Evolutionary conservation across 164 flowering plant species (phyloP).

Genomic region (Umbilicus rupestris): DNA sequence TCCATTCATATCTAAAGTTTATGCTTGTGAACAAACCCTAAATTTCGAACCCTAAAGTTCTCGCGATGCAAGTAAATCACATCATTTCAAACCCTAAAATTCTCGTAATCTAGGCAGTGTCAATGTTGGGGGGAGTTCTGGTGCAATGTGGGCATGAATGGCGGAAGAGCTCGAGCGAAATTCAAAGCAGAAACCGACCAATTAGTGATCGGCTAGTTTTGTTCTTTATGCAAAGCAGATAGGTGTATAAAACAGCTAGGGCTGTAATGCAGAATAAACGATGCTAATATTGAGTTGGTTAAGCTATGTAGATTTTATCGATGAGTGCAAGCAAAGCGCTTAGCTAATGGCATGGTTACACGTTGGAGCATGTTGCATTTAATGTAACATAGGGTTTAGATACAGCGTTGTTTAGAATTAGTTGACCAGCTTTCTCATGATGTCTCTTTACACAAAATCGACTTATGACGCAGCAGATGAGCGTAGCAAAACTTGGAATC

Average conservation of each 20-base stretch:
- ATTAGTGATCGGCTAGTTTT: neutral
- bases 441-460: too few species aligned
- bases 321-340: neutral
- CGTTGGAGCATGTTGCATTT: neutral
- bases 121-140: too few species aligned
- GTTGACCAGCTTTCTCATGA: neutral
- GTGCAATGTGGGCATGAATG: constrained; percentile 3
- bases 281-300: neutral
- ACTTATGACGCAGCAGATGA: neutral
- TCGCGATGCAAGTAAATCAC: too few species aligned
- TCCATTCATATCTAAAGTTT: too few species aligned
- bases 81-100: too few species aligned
- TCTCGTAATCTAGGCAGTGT: too few species aligned
- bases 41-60: too few species aligned
- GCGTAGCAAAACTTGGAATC: neutral
- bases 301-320: too few species aligned
- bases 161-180: neutral
- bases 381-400: constrained; percentile 1
- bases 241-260: too few species aligned
- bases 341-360: neutral
- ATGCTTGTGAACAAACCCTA: too few species aligned
- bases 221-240: neutral
- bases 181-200: neutral
- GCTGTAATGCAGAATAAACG: too few species aligned
- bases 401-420: neutral